These are phyloP conservation scores for Phytophthora europaea DNA, from an alignment of 352 stramenopile genomes.

Conservation along the genomic window DNA sequence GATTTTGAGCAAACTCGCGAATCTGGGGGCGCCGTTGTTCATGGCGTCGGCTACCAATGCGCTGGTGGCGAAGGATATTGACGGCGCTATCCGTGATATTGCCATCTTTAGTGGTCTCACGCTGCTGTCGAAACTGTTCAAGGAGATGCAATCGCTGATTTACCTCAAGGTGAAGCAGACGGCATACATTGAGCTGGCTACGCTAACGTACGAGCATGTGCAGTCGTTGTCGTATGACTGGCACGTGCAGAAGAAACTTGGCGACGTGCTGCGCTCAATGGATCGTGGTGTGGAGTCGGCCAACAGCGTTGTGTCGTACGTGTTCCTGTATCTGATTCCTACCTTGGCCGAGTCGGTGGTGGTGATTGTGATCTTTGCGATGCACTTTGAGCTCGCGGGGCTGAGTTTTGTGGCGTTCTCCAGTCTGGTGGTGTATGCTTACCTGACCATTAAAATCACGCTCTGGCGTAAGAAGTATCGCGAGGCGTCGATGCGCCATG, in stretches of 20 bases:
- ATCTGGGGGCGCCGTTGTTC: conserved; percentile 93
- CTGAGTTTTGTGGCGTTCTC: conserved; percentile 95
- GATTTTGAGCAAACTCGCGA: conserved; percentile 93
- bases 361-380: conserved; percentile 92
- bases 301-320: conserved; percentile 97
- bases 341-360: conserved; percentile 96
- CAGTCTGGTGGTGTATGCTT: conserved; percentile 96
- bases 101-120: conserved; percentile 85
- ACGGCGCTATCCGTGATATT: conserved; percentile 64
- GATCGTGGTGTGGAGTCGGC: conserved; percentile 93
- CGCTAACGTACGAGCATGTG: conserved; percentile 97
- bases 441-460: conserved; percentile 97
- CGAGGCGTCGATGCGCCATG: conserved; percentile 93
- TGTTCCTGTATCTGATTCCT: conserved; percentile 97
- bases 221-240: conserved; percentile 97
- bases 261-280: conserved; percentile 96
- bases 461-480: conserved; percentile 98
- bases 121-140: conserved; percentile 92
- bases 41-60: conserved; percentile 95
- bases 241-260: conserved; percentile 98
- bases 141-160: conserved; percentile 96
- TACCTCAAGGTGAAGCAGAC: conserved; percentile 97
- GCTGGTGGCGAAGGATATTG: conserved; percentile 77
- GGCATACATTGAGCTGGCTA: conserved; percentile 97
- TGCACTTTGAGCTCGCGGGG: conserved; percentile 94